Percentiles rank a stretch among this genome's conserved stretches.
Conservation (phyloP, 805 yeast genomes). For the Candida bentonensis region DNA sequence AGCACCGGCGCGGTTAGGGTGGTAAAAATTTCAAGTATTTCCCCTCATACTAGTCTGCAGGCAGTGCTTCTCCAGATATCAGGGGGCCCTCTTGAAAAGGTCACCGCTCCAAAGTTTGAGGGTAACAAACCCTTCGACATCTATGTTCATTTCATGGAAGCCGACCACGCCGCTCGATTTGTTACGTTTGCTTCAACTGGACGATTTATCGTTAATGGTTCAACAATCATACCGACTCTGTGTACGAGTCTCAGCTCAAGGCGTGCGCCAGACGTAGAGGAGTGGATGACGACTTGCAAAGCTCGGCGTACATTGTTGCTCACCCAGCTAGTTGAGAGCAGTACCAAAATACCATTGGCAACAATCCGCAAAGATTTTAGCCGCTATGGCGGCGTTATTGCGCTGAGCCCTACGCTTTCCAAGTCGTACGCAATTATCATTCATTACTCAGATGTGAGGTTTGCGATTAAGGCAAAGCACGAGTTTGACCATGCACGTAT, state of each 20-base stretch:
- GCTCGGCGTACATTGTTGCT: slow-evolving; percentile 7
- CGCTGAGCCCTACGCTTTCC: slow-evolving; percentile 9
- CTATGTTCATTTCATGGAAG: slow-evolving; percentile 9
- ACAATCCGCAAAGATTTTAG: slow-evolving; percentile 6
- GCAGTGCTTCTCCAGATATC: slow-evolving; percentile 3
- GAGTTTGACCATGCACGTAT: slow-evolving; percentile 4
- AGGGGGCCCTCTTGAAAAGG: slow-evolving; percentile 7
- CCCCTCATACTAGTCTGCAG: slow-evolving; percentile 3
- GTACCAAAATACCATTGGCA: slow-evolving; percentile 3
- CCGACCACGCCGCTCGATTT: slow-evolving; percentile 7
- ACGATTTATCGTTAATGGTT: slow-evolving; percentile 13
- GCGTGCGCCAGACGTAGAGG: neutral
- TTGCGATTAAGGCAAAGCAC: slow-evolving; percentile 10
- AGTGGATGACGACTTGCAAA: slow-evolving; percentile 2
- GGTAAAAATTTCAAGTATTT: neutral
- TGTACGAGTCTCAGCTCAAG: neutral
- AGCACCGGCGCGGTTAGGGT: neutral
- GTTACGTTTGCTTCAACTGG: slow-evolving; percentile 9
- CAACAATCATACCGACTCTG: neutral
- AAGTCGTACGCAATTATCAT: slow-evolving; percentile 6
- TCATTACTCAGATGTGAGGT: slow-evolving; percentile 10
- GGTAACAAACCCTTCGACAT: slow-evolving; percentile 1
- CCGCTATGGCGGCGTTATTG: slow-evolving; percentile 7
- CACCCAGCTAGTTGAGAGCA: neutral
- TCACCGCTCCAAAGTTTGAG: slow-evolving; percentile 1